Evolutionary conservation across 179 eudicot genomes (phyloP).

Genomic region (Silene noctiflora): DNA sequence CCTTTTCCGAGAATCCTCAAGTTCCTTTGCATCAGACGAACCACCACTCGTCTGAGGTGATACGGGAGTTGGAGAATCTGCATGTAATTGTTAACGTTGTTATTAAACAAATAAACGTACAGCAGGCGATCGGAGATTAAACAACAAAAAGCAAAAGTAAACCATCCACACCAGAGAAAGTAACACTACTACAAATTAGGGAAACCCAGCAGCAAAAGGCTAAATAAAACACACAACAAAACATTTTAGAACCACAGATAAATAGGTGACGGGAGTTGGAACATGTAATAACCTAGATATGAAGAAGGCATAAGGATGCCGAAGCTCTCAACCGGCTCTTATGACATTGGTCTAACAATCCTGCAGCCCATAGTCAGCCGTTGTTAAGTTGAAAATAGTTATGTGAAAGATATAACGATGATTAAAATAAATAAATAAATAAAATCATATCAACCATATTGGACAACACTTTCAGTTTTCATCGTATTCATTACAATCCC

Average conservation of each 20-base stretch:
- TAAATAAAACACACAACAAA: not conserved
- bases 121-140: not conserved
- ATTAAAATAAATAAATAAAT: no score
- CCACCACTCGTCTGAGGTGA: conserved; percentile 29
- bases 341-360: conserved; percentile 39
- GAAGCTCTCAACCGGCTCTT: conserved; percentile 67
- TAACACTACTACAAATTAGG: not conserved
- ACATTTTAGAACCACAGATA: conserved; percentile 3
- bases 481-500: not conserved
- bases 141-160: not conserved
- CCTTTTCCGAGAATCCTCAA: conserved; percentile 6
- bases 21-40: conserved; percentile 27
- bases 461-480: not conserved
- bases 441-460: not conserved
- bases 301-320: conserved; percentile 47
- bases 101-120: not conserved
- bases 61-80: conserved; percentile 23
- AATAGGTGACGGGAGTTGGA: conserved; percentile 34
- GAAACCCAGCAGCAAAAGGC: not conserved
- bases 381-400: conserved; percentile 12
- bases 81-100: not conserved
- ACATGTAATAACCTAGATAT: conserved; percentile 52
- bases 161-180: no score
- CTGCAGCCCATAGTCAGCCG: conserved; percentile 63
- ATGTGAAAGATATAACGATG: not conserved